phyloP scores from a whole-genome alignment of 768 basidiomycete genomes.

The Leucosporidium creatinivorum region DNA sequence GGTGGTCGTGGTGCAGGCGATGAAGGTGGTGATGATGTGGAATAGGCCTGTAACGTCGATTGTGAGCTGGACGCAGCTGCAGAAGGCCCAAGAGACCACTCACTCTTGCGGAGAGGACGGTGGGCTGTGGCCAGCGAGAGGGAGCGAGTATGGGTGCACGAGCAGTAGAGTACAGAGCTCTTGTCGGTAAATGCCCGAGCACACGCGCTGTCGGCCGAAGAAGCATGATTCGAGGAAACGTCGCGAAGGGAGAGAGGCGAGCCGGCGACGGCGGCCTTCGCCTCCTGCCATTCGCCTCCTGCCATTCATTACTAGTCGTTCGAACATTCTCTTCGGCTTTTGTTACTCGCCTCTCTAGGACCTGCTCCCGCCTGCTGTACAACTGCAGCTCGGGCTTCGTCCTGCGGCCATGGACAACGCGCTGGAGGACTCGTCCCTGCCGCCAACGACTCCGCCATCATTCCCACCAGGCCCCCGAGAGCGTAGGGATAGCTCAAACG shows the following conservation, averaged over 20 bases:
- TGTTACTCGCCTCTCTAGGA: background rate
- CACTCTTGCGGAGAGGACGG: background rate
- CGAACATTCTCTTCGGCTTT: background rate
- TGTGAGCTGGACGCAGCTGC: background rate
- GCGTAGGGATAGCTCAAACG: background rate
- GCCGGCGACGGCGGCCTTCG: no score
- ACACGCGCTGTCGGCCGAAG: background rate
- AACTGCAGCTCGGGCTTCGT: background rate
- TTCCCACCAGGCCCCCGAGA: no score
- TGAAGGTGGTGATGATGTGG: slow-evolving; percentile 18
- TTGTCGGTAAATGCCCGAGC: background rate
- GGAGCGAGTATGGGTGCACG: slow-evolving; percentile 3
- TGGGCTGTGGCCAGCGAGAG: slow-evolving; percentile 18
- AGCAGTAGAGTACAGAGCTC: background rate
- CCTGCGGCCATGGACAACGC: no score
- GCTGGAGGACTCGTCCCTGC: no score
- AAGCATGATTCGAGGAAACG: background rate
- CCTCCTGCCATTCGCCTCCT: no score
- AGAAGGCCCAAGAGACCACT: slow-evolving; percentile 28
- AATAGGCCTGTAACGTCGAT: background rate
- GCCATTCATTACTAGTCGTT: no score
- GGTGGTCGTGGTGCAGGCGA: slow-evolving; percentile 43
- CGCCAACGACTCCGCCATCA: no score
- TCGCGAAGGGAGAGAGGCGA: background rate
- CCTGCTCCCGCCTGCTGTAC: background rate